Evolutionary conservation across 805 yeast species (phyloP).

Genomic region (Nakazawaea sp.): DNA sequence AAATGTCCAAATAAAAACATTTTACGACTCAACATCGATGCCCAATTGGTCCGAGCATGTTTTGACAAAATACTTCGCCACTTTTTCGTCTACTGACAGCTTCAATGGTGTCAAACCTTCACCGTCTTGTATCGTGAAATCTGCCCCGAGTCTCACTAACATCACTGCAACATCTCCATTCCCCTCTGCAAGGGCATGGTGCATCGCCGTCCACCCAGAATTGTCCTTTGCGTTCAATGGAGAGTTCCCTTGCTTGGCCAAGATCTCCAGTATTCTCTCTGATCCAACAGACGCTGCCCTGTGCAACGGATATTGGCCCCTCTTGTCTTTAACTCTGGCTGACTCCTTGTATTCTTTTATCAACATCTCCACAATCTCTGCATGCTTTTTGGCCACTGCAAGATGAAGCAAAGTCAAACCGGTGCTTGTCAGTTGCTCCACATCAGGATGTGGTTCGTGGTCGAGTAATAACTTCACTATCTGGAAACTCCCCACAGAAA

Average conservation of each 20-base stretch:
- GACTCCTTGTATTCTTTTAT: constrained; percentile 50
- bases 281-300: constrained; percentile 82
- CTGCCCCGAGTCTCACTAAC: constrained; percentile 66
- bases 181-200: constrained; percentile 89
- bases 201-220: constrained; percentile 81
- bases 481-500: constrained; percentile 59
- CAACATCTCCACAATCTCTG: constrained; percentile 45
- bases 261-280: constrained; percentile 42
- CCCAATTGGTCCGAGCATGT: constrained; percentile 2
- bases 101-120: constrained; percentile 51
- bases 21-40: background rate
- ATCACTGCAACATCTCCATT: constrained; percentile 67
- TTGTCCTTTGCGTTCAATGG: constrained; percentile 64
- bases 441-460: constrained; percentile 49
- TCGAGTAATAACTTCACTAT: constrained; percentile 44
- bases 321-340: constrained; percentile 58
- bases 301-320: constrained; percentile 62
- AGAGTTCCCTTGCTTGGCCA: constrained; percentile 46
- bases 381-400: constrained; percentile 66
- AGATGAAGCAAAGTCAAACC: constrained; percentile 74
- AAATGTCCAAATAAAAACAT: too few species aligned
- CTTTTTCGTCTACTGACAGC: constrained; percentile 50
- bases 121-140: constrained; percentile 33
- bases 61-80: constrained; percentile 28
- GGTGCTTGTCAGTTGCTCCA: constrained; percentile 52